phyloP scores from a whole-genome alignment of 139 green algal species.

The Closterium sp. region DNA sequence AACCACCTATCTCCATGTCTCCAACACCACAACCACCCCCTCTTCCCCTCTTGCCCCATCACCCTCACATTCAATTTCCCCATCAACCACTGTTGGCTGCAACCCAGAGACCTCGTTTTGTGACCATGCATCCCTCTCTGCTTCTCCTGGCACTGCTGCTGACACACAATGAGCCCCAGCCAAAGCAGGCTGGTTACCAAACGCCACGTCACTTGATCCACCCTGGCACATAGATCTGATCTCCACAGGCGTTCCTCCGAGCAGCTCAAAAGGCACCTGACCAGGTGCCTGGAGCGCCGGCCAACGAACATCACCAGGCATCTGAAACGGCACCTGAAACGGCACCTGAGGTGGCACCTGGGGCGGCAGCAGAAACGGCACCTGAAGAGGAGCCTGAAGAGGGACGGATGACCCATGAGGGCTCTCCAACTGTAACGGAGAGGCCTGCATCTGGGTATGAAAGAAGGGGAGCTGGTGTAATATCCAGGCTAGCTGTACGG shows the following conservation, averaged over 20 bases:
- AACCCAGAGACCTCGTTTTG: not conserved
- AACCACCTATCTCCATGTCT: not conserved
- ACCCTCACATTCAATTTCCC: not conserved
- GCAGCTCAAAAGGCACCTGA: not conserved
- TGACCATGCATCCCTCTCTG: not conserved
- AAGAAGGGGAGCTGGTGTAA: not conserved
- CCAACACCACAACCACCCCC: not conserved
- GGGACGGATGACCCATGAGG: not conserved
- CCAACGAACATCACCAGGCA: not conserved
- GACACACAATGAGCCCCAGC: not conserved
- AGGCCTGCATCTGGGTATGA: no score
- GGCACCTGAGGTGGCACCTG: not conserved
- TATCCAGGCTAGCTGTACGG: not conserved
- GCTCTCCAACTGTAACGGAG: not conserved
- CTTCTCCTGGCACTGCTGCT: not conserved
- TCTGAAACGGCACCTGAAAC: not conserved
- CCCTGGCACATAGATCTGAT: not conserved
- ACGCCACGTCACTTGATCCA: not conserved
- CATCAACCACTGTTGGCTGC: not conserved
- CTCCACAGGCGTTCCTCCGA: not conserved
- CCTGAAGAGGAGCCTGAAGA: not conserved
- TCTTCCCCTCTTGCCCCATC: not conserved
- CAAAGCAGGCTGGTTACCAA: no score
- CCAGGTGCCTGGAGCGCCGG: not conserved
- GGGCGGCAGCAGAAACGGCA: not conserved